Base-by-base conservation (phyloP, 1,284 basidiomycete genomes). In the Cutaneotrichosporon curvatum region DNA sequence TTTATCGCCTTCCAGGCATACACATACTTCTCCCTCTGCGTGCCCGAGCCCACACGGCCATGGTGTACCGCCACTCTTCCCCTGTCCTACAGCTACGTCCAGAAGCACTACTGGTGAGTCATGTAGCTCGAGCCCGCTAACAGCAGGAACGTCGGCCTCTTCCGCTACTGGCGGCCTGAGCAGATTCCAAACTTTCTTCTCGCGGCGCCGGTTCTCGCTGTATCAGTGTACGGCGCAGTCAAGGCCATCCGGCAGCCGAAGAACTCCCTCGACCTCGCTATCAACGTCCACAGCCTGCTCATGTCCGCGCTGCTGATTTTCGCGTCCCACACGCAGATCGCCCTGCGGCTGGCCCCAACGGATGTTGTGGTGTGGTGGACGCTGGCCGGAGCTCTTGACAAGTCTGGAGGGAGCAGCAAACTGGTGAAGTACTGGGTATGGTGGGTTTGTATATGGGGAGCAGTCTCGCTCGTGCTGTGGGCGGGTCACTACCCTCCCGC, bases 151-250 rank as follows among this genome's bases (percentile, higher is more conserved):
- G 76, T 80, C 51, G 91, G 91, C 5, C 80, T 90, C 51, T 71
- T 96, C 48, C 79, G 77, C 1, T 97, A 98, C 71, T 98, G 90
- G 90, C 82, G 83, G 0, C 47, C 75, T 4, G 72, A 79, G 22
- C 92, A 97, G 66, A 54, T 88, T 2, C 94, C 94, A 25, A 96
- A 97, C 70, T 87, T 97, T 65, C 48, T 85, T 42, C 75, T 97
- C 34, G 83, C 86, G 1, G 62, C 79, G 0, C 94, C 94, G 0
- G 78, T 85, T 0, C 74, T 88, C 37, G 34, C 71, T 28, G 73
- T 81, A 4, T 74, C 84, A 4, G 68, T 81, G 22, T 53, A 51
- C 22, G 49, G 49, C 3, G 18, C 42, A 8, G 21, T 12, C 18
- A 21, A 30, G 10, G 16, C 2, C 3, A 11, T 20, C 6, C 19